Evolutionary conservation across 208 protist genomes (phyloP).

Genomic region (Endotrypanum monterogeii): DNA sequence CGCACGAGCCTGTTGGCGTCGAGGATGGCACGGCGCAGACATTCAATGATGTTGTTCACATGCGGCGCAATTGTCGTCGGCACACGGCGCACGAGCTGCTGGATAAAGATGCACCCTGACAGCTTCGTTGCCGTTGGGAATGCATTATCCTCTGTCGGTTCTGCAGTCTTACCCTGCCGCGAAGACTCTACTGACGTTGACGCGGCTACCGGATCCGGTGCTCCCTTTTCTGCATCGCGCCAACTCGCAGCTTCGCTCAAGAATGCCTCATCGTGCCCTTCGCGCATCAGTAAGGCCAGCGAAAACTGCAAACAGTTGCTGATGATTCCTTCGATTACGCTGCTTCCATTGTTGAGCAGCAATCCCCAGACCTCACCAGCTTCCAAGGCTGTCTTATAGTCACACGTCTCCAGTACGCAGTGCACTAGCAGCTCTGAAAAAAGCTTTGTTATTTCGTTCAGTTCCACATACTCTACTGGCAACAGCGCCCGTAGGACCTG

Average conservation of each 20-base stretch:
- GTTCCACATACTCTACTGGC: slow-evolving; percentile 78
- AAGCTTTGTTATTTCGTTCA: slow-evolving; percentile 74
- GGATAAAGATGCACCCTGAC: slow-evolving; percentile 70
- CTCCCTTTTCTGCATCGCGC: slow-evolving; percentile 3
- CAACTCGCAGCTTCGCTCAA: slow-evolving; percentile 18
- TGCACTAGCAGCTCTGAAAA: slow-evolving; percentile 71
- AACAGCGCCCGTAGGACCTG: slow-evolving; percentile 68
- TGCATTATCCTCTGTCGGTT: slow-evolving; percentile 8
- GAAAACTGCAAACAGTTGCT: slow-evolving; percentile 63
- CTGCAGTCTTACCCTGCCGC: not conserved
- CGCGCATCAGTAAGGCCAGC: slow-evolving; percentile 46
- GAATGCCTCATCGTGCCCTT: slow-evolving; percentile 41
- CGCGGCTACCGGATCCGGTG: not conserved
- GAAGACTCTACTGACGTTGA: slow-evolving; percentile 7
- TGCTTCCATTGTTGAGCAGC: slow-evolving; percentile 74
- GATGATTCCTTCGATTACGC: slow-evolving; percentile 74
- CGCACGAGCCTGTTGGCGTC: slow-evolving; percentile 51
- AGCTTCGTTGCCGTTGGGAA: slow-evolving; percentile 58
- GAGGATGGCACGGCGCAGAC: slow-evolving; percentile 54
- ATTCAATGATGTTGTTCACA: slow-evolving; percentile 58
- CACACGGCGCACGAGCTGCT: slow-evolving; percentile 67
- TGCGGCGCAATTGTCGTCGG: slow-evolving; percentile 63
- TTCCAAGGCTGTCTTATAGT: slow-evolving; percentile 41
- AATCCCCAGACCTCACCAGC: slow-evolving; percentile 82
- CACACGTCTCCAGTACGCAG: slow-evolving; percentile 54